Conservation (phyloP, 148 eudicot genomes). For the Spergularia bocconei region DNA sequence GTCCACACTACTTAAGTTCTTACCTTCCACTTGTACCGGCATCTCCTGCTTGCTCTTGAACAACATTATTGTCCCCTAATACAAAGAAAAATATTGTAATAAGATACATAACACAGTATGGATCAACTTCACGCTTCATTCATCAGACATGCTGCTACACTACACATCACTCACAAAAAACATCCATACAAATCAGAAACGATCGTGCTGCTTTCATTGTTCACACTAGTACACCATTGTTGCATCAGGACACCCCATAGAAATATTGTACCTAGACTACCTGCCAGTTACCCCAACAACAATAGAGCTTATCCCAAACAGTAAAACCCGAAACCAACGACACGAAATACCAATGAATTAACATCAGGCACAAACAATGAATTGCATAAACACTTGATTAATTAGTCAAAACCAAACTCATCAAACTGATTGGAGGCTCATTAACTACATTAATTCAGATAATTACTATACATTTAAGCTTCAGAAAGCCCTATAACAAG, state of each 20-base stretch:
- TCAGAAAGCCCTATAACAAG: too few relatives aligned
- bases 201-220: not conserved
- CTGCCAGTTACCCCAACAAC: not conserved
- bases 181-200: not conserved
- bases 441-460: too few relatives aligned
- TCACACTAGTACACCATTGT: not conserved
- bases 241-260: not conserved
- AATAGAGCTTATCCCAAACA: too few relatives aligned
- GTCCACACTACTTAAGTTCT: not conserved
- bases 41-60: conserved; percentile 39
- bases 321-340: not conserved
- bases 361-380: not conserved
- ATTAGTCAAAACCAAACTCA: too few relatives aligned
- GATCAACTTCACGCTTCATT: not conserved
- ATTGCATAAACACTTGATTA: not conserved
- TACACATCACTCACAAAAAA: not conserved
- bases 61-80: conserved; percentile 40
- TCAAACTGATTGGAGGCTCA: too few relatives aligned
- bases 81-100: not conserved
- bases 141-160: not conserved
- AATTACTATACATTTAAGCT: too few relatives aligned
- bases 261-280: not conserved
- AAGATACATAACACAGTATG: conserved; percentile 5
- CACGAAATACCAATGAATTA: not conserved
- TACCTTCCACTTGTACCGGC: conserved; percentile 51